Evolutionary conservation across 352 stramenopile genomes (phyloP).

Genomic region (Pythium monospermum): DNA sequence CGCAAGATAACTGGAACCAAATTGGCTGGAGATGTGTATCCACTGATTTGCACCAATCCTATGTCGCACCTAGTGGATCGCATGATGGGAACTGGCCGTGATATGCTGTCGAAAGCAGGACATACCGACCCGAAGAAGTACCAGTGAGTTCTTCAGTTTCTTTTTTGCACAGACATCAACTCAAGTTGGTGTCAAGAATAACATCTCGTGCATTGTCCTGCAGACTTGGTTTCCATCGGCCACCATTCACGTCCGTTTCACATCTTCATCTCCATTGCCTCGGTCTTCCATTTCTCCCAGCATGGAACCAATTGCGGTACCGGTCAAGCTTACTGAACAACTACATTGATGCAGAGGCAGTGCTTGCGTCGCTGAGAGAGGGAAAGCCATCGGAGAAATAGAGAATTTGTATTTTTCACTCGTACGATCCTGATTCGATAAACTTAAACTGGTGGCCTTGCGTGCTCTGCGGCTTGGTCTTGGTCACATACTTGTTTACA

Average conservation of each 20-base stretch:
- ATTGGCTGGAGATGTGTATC: too few relatives aligned
- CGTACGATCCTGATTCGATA: constrained; percentile 77
- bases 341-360: constrained; percentile 49
- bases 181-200: constrained; percentile 1
- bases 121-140: constrained; percentile 21
- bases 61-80: constrained; percentile 35
- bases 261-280: constrained; percentile 75
- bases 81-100: constrained; percentile 52
- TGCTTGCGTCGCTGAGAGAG: constrained; percentile 23
- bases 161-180: not conserved
- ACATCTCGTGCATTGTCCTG: not conserved
- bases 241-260: constrained; percentile 62
- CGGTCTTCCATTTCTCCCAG: constrained; percentile 49
- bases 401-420: constrained; percentile 21
- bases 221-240: constrained; percentile 70
- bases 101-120: constrained; percentile 41
- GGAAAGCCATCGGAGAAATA: not conserved
- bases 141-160: constrained; percentile 5
- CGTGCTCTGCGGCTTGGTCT: constrained; percentile 70
- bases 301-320: constrained; percentile 61
- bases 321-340: constrained; percentile 46
- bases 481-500: constrained; percentile 83
- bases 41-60: too few relatives aligned
- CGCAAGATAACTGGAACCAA: not conserved
- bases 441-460: constrained; percentile 82